Conservation (phyloP, 2,329 filamentous ascomycete genomes). For the Setomelanomma holmii region DNA sequence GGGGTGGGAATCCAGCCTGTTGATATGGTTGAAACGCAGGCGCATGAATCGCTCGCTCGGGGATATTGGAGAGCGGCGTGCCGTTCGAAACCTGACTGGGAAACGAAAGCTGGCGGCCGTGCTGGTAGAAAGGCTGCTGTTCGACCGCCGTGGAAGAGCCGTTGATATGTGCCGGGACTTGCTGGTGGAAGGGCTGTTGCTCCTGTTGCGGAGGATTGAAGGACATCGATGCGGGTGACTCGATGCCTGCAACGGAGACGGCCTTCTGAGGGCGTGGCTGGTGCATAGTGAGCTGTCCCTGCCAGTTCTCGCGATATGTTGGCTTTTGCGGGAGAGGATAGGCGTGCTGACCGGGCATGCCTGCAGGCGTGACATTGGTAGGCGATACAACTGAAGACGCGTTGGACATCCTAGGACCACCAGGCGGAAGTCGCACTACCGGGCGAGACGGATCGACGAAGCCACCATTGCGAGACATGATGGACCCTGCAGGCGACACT, state of each 20-base stretch:
- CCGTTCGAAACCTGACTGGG: conserved; percentile 74
- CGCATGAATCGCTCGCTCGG: conserved; percentile 89
- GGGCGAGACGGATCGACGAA: conserved; percentile 70
- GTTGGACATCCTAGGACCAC: conserved; percentile 48
- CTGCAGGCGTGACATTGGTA: conserved; percentile 23
- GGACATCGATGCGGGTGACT: conserved; percentile 73
- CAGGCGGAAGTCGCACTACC: conserved; percentile 82
- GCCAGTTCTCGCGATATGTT: conserved; percentile 66
- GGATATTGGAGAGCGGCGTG: conserved; percentile 89
- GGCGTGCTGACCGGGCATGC: conserved; percentile 54
- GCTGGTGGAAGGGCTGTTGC: conserved; percentile 91
- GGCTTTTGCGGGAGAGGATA: conserved; percentile 63
- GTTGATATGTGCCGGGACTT: conserved; percentile 79
- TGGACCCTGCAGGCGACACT: conserved; percentile 81
- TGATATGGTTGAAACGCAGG: conserved; percentile 79
- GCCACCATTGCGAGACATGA: conserved; percentile 70
- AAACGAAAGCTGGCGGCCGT: conserved; percentile 73
- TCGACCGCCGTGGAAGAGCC: conserved; percentile 61
- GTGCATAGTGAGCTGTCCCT: conserved; percentile 76
- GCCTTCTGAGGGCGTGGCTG: conserved; percentile 95
- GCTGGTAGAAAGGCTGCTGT: conserved; percentile 60
- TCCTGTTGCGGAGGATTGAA: conserved; percentile 68
- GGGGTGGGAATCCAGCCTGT: conserved; percentile 62
- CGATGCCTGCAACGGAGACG: conserved; percentile 91
- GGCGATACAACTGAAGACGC: conserved; percentile 41